Evolutionary conservation across 139 green algal species (phyloP).

Genomic region (Chlamydomonas schloesseri): DNA sequence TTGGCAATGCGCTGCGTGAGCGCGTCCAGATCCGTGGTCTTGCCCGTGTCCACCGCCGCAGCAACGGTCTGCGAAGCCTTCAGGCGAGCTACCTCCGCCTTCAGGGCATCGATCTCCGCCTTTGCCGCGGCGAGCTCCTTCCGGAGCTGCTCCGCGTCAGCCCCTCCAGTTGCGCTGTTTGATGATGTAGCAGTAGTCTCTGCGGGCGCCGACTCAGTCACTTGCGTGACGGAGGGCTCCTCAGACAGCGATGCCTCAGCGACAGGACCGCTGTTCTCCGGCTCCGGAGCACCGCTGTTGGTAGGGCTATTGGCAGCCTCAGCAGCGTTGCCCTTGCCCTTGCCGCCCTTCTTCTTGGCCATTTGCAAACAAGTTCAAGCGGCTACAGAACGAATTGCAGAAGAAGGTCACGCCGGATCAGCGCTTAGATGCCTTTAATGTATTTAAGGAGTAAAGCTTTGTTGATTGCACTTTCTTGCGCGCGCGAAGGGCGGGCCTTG

Average conservation of each 20-base stretch:
- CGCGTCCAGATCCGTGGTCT: neutral
- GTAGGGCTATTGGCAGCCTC: neutral
- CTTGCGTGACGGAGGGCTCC: neutral
- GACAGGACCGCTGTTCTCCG: neutral
- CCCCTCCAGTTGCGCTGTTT: neutral
- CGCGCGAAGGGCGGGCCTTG: too few relatives aligned
- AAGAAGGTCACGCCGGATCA: neutral
- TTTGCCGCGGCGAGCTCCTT: neutral
- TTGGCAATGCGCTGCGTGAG: slow-evolving; percentile 11
- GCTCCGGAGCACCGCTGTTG: neutral
- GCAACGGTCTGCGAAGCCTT: slow-evolving; percentile 27
- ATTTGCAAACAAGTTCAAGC: neutral
- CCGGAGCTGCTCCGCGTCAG: neutral
- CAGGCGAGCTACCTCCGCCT: neutral
- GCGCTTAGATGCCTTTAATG: neutral
- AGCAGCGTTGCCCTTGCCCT: neutral
- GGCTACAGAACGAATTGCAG: neutral
- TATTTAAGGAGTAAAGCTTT: neutral
- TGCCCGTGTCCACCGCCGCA: neutral
- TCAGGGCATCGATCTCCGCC: neutral
- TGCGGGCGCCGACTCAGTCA: neutral
- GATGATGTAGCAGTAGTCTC: neutral
- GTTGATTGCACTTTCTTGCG: too few relatives aligned
- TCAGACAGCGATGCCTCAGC: neutral
- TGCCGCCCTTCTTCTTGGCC: slow-evolving; percentile 43